These are phyloP conservation scores for Cryptococcus maquisensis DNA, from an alignment of 1,284 basidiomycete genomes.

Conservation along the genomic window DNA sequence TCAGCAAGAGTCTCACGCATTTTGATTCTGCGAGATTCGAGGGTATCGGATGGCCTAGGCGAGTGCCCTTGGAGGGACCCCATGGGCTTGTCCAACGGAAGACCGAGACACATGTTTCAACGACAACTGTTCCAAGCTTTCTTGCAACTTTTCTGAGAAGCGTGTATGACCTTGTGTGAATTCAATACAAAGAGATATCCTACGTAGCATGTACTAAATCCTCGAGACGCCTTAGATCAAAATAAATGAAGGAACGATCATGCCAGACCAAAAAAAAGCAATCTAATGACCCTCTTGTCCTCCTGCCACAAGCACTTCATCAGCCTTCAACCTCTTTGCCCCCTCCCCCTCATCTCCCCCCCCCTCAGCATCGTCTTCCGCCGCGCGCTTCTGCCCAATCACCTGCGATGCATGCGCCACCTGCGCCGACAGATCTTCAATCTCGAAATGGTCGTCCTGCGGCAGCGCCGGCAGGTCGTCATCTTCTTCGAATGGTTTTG, in stretches of 20 bases:
- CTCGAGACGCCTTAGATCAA: no score
- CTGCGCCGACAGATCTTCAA: background rate
- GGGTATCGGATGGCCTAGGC: no score
- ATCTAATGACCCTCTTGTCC: background rate
- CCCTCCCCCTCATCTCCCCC: background rate
- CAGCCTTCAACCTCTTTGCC: slow-evolving; percentile 2
- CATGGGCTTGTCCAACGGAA: no score
- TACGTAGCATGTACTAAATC: no score
- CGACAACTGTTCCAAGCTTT: no score
- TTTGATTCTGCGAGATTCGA: no score
- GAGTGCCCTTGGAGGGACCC: no score
- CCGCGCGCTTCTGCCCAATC: slow-evolving; percentile 4
- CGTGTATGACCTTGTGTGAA: no score
- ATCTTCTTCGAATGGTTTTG: background rate
- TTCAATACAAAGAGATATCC: no score
- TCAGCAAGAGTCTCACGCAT: no score
- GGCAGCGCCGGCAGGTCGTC: background rate
- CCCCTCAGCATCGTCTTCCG: slow-evolving; percentile 1
- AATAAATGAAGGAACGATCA: background rate
- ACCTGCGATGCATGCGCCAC: background rate
- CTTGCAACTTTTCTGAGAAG: no score
- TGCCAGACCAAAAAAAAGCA: background rate
- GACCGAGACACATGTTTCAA: no score
- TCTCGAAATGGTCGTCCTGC: background rate
- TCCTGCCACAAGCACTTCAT: background rate